These are phyloP conservation scores for Alternaria sp. DNA, from an alignment of 2,329 filamentous ascomycete genomes.

Conservation along the genomic window DNA sequence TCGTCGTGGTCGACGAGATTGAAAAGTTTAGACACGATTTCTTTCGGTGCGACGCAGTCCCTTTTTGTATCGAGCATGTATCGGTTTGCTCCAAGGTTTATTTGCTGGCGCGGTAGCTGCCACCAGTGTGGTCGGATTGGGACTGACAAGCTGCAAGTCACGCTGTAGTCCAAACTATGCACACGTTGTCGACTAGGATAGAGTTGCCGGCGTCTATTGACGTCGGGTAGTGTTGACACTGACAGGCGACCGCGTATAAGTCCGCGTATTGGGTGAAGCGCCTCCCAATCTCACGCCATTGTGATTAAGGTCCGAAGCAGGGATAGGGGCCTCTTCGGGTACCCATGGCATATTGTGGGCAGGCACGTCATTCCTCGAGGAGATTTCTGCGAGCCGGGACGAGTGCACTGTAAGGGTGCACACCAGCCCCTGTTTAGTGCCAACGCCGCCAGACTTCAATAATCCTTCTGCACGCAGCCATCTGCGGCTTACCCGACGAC, in stretches of 20 bases:
- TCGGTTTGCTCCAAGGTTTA: slow-evolving; percentile 14
- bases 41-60: slow-evolving; percentile 12
- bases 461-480: slow-evolving; percentile 18
- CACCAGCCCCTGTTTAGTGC: slow-evolving; percentile 23
- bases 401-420: slow-evolving; percentile 15
- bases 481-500: slow-evolving; percentile 21
- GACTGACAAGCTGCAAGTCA: slow-evolving; percentile 25
- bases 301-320: slow-evolving; percentile 16
- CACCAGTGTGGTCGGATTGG: slow-evolving; percentile 10
- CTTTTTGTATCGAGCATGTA: slow-evolving; percentile 3
- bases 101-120: slow-evolving; percentile 14
- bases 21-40: slow-evolving; percentile 6
- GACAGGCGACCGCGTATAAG: slow-evolving; percentile 22
- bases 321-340: slow-evolving; percentile 17
- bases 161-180: neutral
- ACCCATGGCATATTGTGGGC: slow-evolving; percentile 23
- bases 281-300: slow-evolving; percentile 8
- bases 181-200: slow-evolving; percentile 5
- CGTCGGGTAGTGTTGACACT: slow-evolving; percentile 30
- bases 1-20: slow-evolving; percentile 11
- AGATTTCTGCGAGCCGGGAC: slow-evolving; percentile 32
- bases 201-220: slow-evolving; percentile 23
- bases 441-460: slow-evolving; percentile 25
- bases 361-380: slow-evolving; percentile 39
- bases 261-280: slow-evolving; percentile 22